Base-by-base conservation (phyloP, 148 eudicot genomes). In the Vaccinium corymbosum region DNA sequence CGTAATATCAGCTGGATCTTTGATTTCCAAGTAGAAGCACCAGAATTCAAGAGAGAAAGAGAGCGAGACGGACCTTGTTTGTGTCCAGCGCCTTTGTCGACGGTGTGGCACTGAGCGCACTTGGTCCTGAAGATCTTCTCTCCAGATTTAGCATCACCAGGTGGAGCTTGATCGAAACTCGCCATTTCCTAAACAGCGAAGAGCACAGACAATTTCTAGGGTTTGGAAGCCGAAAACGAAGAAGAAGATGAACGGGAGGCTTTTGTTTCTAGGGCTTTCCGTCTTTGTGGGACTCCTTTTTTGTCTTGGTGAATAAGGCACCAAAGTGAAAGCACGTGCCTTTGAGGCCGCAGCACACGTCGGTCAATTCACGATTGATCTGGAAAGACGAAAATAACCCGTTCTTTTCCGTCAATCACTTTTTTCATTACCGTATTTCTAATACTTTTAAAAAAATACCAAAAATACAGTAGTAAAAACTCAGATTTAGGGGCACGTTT, bases 81-180 rank as follows among this genome's bases (percentile, higher is more conserved):
- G 95, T 92, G 88, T 75, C 93, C 86, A 77, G 90, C 88, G 68
- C 92, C 90, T 82, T 90, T 88, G 0, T 90, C 92, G 68, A 86
- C 89, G 82, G 92, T 88, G 84, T 90, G 92, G 84, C 92, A 90
- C 78, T 90, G 92, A 79, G 90, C 92, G 75, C 92, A 90, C 85
- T 90, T 90, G 14, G 86, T 88, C 83, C 79, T 90, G 90, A 90
- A 90, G 85, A 90, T 90, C 87, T 88, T 90, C 83, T 90, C 89
- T 1, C 91, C 91, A 13, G 83, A 12, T 57, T 86, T 86, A 11
- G 76, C 27, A n/a, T 90, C 56, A 12, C 91, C 90, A 0, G 90
- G 84, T 0, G 90, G 90, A 32, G 91, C 91, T 76, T 90, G 84
- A 0, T 51, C 77, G 86, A 88, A 90, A 10, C 85, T 19, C 83